Percentiles rank a stretch among this genome's conserved stretches.
Conservation (phyloP, 495 filamentous ascomycete genomes). For the Copromyces sp. region DNA sequence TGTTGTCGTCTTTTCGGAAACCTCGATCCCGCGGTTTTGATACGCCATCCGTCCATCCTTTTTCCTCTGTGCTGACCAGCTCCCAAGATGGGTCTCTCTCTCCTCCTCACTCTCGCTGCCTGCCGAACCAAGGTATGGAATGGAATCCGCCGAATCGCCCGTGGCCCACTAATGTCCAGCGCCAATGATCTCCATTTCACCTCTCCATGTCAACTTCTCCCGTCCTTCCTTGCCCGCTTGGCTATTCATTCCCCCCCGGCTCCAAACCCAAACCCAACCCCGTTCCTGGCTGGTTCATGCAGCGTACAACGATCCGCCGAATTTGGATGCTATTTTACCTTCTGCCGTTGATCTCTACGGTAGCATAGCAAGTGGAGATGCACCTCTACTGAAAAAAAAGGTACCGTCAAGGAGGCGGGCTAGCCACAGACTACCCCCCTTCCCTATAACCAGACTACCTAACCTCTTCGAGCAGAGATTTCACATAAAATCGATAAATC, state of each 20-base stretch:
- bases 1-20: slow-evolving; percentile 12
- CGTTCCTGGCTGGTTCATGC: slow-evolving; percentile 24
- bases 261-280: background rate
- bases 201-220: background rate
- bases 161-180: slow-evolving; percentile 3
- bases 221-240: background rate
- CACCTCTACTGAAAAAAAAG: slow-evolving; percentile 23
- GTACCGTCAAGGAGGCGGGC: slow-evolving; percentile 25
- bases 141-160: slow-evolving; percentile 22
- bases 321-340: slow-evolving; percentile 20
- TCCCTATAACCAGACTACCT: too few relatives aligned
- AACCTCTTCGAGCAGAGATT: too few relatives aligned
- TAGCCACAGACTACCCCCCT: too few relatives aligned
- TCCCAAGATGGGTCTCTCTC: background rate
- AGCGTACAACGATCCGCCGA: slow-evolving; percentile 27
- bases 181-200: background rate
- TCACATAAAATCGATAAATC: too few relatives aligned
- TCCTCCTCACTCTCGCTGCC: background rate
- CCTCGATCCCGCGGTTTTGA: slow-evolving; percentile 19
- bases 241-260: background rate
- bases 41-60: slow-evolving; percentile 13
- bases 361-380: slow-evolving; percentile 28
- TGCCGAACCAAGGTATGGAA: slow-evolving; percentile 9
- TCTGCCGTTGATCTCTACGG: slow-evolving; percentile 10
- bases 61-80: background rate